phyloP scores from a whole-genome alignment of 2,329 filamentous ascomycete genomes.

The Hirsutella rhossiliensis region DNA sequence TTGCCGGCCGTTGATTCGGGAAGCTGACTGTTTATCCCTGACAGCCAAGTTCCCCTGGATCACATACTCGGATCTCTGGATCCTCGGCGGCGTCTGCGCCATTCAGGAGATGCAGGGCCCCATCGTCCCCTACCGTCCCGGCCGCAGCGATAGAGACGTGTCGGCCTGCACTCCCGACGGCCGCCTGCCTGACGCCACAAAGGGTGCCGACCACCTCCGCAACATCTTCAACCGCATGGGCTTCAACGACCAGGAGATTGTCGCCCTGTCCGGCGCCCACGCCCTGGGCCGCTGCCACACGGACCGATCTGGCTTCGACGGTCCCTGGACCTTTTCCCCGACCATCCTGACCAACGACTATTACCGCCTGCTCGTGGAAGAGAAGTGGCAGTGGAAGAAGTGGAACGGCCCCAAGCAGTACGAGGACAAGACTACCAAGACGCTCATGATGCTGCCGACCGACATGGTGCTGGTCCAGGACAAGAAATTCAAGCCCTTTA shows the following conservation, averaged over 20 bases:
- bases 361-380: conserved; percentile 73
- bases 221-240: conserved; percentile 95
- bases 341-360: conserved; percentile 92
- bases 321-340: conserved; percentile 86
- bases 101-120: conserved; percentile 95
- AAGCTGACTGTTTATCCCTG: conserved; percentile 3
- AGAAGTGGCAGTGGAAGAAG: conserved; percentile 89
- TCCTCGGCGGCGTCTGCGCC: conserved; percentile 70
- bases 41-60: conserved; percentile 79
- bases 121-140: conserved; percentile 75
- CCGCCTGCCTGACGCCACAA: conserved; percentile 65
- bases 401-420: conserved; percentile 89
- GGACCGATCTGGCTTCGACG: conserved; percentile 76
- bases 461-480: conserved; percentile 83
- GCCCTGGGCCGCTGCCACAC: conserved; percentile 82
- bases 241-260: conserved; percentile 94
- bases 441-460: conserved; percentile 93
- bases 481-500: conserved; percentile 69
- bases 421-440: conserved; percentile 77
- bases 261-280: conserved; percentile 77
- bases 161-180: conserved; percentile 87
- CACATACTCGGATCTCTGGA: conserved; percentile 93
- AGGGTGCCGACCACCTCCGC: conserved; percentile 73
- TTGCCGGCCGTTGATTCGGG: too few relatives aligned
- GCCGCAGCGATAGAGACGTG: conserved; percentile 68